phyloP scores from a whole-genome alignment of 345 rosid genomes.

The Barbarea vulgaris region DNA sequence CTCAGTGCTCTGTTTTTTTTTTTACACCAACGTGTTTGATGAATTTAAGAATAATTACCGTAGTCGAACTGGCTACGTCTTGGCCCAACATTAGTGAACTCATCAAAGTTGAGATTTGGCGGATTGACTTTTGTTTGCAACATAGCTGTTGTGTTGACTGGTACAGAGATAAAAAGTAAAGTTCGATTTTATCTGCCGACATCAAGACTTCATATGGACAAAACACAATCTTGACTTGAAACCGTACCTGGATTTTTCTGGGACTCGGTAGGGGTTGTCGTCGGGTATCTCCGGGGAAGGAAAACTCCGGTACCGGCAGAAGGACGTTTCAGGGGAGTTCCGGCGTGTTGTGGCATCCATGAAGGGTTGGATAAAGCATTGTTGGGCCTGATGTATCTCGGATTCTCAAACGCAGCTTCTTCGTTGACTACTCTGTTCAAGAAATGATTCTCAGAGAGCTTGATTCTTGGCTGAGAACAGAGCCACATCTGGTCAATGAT shows the following conservation, averaged over 20 bases:
- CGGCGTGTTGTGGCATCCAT: neutral
- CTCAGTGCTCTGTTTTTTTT: neutral
- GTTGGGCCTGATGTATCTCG: neutral
- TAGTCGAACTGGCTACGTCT: constrained; percentile 30
- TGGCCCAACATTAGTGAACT: neutral
- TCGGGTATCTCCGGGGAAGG: constrained; percentile 37
- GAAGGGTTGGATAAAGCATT: neutral
- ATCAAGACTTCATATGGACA: neutral
- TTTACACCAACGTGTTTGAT: no score
- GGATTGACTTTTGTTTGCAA: neutral
- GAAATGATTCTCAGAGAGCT: neutral
- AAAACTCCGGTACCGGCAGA: constrained; percentile 43
- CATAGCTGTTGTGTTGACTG: constrained; percentile 9
- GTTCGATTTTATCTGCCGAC: neutral
- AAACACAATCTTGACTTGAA: neutral
- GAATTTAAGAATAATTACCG: neutral
- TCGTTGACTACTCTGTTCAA: neutral
- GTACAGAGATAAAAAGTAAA: rapidly evolving
- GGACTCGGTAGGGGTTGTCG: neutral
- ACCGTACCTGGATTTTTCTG: neutral
- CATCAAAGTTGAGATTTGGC: constrained; percentile 18
- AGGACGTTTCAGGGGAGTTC: constrained; percentile 24
- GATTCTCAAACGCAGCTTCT: neutral
- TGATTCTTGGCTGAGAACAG: constrained; percentile 23
- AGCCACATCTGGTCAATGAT: constrained; percentile 28